A percentile compares a stretch with the other conserved stretches of the same genome.
Evolutionary conservation across 805 yeast species (phyloP).

Genomic region (Sugiyamaella floridensis): DNA sequence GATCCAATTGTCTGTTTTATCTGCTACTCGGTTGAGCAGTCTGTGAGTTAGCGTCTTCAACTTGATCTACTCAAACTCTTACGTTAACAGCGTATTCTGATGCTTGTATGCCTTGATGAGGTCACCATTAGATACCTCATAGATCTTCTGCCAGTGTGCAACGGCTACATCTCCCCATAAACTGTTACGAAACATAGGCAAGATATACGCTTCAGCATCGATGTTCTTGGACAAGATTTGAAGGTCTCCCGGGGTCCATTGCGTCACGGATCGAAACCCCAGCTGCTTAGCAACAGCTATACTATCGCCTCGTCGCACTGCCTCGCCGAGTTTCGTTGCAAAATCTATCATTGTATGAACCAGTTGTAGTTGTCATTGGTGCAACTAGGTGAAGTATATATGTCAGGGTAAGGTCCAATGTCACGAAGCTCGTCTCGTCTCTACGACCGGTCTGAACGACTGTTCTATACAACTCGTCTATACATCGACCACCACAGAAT

Average conservation of each 20-base stretch:
- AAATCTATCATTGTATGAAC: not conserved
- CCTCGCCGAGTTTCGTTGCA: slow-evolving; percentile 8
- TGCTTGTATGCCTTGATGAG: slow-evolving; percentile 21
- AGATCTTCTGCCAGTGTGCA: slow-evolving; percentile 15
- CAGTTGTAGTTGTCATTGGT: no score
- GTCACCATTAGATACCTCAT: slow-evolving; percentile 19
- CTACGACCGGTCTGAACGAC: no score
- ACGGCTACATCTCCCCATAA: slow-evolving; percentile 22
- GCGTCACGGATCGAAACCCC: slow-evolving; percentile 7
- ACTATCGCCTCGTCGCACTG: slow-evolving; percentile 15
- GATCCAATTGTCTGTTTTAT: slow-evolving; percentile 66
- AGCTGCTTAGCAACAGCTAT: slow-evolving; percentile 15
- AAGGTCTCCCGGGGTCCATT: not conserved
- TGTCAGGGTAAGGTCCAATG: not conserved
- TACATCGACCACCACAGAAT: no score
- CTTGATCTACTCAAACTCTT: slow-evolving; percentile 6
- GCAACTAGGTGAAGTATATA: not conserved
- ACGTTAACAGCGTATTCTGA: slow-evolving; percentile 26
- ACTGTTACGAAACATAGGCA: slow-evolving; percentile 3
- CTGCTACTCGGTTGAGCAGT: slow-evolving; percentile 75
- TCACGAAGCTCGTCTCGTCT: no score
- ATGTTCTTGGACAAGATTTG: slow-evolving; percentile 15
- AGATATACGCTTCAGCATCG: slow-evolving; percentile 7
- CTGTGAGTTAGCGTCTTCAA: slow-evolving; percentile 4
- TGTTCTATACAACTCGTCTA: no score